phyloP scores from a whole-genome alignment of 2,329 filamentous ascomycete genomes.

The Endocalyx cinctus region DNA sequence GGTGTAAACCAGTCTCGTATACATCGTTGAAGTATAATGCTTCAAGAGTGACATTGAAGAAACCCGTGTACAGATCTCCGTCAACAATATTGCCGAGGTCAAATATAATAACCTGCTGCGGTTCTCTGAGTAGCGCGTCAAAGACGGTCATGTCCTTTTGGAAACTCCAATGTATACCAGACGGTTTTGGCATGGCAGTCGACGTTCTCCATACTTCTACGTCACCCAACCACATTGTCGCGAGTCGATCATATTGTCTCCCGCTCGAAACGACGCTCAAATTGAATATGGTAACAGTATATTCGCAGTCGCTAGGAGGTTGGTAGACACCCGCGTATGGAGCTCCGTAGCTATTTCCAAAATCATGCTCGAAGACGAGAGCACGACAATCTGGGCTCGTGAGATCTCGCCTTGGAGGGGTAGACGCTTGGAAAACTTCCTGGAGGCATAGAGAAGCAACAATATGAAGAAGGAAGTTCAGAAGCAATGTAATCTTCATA shows the following conservation, averaged over 20 bases:
- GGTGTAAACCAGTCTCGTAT: conserved; percentile 20
- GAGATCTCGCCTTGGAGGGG: conserved; percentile 17
- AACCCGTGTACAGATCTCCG: conserved; percentile 49
- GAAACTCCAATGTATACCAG: conserved; percentile 51
- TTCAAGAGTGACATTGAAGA: conserved; percentile 54
- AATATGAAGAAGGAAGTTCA: too few species aligned
- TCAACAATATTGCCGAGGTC: conserved; percentile 57
- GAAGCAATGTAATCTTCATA: too few species aligned
- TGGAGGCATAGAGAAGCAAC: too few species aligned
- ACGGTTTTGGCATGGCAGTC: conserved; percentile 56
- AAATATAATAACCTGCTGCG: conserved; percentile 54
- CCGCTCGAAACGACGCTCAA: conserved; percentile 56
- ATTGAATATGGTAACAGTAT: conserved; percentile 42
- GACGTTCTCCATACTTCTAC: conserved; percentile 62
- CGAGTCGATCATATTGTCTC: conserved; percentile 58
- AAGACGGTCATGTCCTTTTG: conserved; percentile 60
- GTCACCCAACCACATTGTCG: conserved; percentile 56
- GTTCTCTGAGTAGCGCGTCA: conserved; percentile 44
- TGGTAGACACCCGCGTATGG: conserved; percentile 22
- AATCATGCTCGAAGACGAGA: conserved; percentile 18
- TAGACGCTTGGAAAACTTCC: conserved; percentile 23
- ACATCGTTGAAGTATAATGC: conserved; percentile 44
- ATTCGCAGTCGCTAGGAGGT: conserved; percentile 20
- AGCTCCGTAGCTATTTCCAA: conserved; percentile 23
- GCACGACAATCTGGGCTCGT: conserved; percentile 16